phyloP scores from a whole-genome alignment of 1,284 basidiomycete species.

The Boletus sp. region DNA sequence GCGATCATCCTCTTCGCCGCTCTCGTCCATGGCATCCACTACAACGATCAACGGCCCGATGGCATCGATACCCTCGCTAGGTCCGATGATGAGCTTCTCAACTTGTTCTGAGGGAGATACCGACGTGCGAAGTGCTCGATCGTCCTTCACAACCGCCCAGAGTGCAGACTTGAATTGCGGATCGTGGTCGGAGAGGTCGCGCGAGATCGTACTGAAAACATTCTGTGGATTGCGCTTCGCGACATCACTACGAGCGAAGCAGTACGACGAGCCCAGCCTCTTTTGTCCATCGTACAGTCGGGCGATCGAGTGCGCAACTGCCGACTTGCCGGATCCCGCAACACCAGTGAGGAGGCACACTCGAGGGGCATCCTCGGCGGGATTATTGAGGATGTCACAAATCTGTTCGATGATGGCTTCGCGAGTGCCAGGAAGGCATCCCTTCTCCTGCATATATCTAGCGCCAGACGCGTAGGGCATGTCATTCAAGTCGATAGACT shows the following conservation, averaged over 20 bases:
- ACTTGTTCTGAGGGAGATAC: neutral
- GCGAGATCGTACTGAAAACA: conserved; percentile 5
- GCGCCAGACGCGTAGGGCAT: neutral
- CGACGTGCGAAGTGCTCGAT: conserved; percentile 2
- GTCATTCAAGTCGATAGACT: neutral
- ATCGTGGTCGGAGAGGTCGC: conserved; percentile 3
- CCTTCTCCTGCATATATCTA: neutral
- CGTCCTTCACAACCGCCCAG: neutral
- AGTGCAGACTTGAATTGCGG: neutral
- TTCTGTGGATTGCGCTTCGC: conserved; percentile 3
- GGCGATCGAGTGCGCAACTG: neutral
- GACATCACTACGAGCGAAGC: neutral
- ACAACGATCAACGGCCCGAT: conserved; percentile 7
- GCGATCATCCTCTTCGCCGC: neutral
- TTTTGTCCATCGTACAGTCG: neutral
- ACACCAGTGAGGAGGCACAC: neutral
- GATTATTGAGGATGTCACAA: neutral
- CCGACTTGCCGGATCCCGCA: neutral
- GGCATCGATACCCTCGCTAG: neutral
- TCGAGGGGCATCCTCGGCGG: neutral
- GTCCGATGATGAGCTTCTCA: neutral
- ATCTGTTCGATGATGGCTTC: neutral
- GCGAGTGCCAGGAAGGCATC: neutral
- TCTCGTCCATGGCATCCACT: conserved; percentile 11
- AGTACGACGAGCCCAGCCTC: conserved; percentile 1